Percentiles rank a stretch among this genome's conserved stretches.
These are phyloP conservation scores for Monosporascus sp. DNA, from an alignment of 2,329 filamentous ascomycete species.

Conservation along the genomic window DNA sequence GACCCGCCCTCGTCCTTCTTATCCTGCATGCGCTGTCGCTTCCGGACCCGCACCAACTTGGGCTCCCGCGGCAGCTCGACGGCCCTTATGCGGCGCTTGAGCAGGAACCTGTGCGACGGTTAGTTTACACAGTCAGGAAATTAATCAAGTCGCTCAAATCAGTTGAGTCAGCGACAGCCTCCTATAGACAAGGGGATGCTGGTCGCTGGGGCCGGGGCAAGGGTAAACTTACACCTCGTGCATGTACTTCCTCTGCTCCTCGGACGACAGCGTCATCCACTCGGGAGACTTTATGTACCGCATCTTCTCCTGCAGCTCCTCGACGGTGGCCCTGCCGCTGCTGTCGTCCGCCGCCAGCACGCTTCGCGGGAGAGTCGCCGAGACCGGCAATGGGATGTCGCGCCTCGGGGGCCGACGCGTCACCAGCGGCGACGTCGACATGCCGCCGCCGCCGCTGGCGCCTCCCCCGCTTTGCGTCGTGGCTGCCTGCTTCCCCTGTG, in stretches of 20 bases:
- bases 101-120: neutral
- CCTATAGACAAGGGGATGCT: neutral
- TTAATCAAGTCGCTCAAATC: neutral
- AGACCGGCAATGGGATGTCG: neutral
- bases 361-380: neutral
- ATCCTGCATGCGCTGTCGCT: neutral
- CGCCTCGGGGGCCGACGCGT: neutral
- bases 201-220: neutral
- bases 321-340: neutral
- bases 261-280: neutral
- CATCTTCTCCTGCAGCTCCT: slow-evolving; percentile 1
- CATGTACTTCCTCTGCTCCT: slow-evolving; percentile 5
- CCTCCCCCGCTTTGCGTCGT: too few relatives aligned
- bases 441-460: too few relatives aligned
- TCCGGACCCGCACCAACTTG: neutral
- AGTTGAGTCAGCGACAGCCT: neutral
- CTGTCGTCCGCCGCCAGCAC: neutral
- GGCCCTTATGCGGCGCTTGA: neutral
- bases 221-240: slow-evolving; percentile 6
- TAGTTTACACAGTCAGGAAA: neutral
- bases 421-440: neutral
- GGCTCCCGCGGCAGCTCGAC: neutral
- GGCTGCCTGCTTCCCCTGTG: too few relatives aligned
- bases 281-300: neutral
- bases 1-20: neutral